These are phyloP conservation scores for Colletotrichum tropicale DNA, from an alignment of 2,329 filamentous ascomycete species.

Conservation along the genomic window DNA sequence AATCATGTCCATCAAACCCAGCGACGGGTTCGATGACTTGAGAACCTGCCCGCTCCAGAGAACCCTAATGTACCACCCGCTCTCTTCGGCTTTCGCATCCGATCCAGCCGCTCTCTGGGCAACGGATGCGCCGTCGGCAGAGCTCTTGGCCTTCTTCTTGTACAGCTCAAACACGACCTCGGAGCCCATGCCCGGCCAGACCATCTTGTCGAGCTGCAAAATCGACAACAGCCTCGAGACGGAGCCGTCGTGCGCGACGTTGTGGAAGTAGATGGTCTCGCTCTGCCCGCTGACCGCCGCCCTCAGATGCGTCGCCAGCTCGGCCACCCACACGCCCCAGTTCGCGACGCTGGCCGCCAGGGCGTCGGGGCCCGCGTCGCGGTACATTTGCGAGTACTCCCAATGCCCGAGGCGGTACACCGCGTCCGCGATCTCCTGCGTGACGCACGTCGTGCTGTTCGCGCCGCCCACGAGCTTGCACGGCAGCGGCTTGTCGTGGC, in stretches of 20 bases:
- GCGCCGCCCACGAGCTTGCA: slow-evolving; percentile 58
- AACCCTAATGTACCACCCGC: slow-evolving; percentile 63
- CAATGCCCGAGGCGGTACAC: slow-evolving; percentile 81
- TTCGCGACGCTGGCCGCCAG: slow-evolving; percentile 65
- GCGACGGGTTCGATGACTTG: slow-evolving; percentile 67
- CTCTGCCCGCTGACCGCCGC: slow-evolving; percentile 45
- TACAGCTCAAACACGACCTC: slow-evolving; percentile 82
- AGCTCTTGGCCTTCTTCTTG: slow-evolving; percentile 37
- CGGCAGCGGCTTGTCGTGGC: slow-evolving; percentile 74
- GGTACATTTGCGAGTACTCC: slow-evolving; percentile 82
- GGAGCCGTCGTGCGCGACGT: slow-evolving; percentile 81
- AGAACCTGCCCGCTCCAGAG: slow-evolving; percentile 74
- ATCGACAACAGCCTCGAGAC: slow-evolving; percentile 71
- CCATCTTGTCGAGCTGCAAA: slow-evolving; percentile 76
- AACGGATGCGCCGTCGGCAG: not conserved
- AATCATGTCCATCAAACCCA: slow-evolving; percentile 76
- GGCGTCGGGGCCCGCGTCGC: slow-evolving; percentile 62
- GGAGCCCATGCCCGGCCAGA: slow-evolving; percentile 84
- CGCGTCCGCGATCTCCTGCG: slow-evolving; percentile 64
- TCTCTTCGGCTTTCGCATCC: slow-evolving; percentile 10
- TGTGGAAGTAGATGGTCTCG: slow-evolving; percentile 67
- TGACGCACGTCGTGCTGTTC: slow-evolving; percentile 63
- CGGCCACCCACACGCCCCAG: slow-evolving; percentile 77
- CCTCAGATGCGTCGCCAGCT: slow-evolving; percentile 71
- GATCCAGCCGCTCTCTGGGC: not conserved